phyloP scores from a whole-genome alignment of 176 grass and related monocot genomes.

The Pontederia crassipes region DNA sequence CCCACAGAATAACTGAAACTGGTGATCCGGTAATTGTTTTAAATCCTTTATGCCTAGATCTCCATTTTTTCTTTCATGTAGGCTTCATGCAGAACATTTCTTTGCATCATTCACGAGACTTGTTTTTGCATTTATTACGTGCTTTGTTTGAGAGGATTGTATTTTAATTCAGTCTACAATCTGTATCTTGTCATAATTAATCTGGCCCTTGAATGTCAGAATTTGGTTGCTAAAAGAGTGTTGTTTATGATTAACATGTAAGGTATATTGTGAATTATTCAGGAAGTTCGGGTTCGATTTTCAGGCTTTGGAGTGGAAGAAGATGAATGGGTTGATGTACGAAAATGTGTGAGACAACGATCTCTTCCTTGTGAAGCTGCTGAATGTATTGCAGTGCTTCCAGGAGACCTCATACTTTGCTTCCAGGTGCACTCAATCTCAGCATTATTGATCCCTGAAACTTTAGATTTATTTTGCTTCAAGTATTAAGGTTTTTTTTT shows the following conservation, averaged over 20 bases:
- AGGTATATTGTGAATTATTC: slow-evolving; percentile 5
- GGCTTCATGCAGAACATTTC: not conserved
- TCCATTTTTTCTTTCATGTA: not conserved
- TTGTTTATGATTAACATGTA: not conserved
- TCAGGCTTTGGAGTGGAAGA: slow-evolving; percentile 71
- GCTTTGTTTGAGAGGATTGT: too few species aligned
- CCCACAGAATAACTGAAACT: slow-evolving; percentile 52
- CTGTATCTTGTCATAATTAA: too few species aligned
- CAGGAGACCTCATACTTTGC: slow-evolving; percentile 71
- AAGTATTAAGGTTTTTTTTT: too few species aligned
- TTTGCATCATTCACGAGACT: not conserved
- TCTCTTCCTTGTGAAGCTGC: slow-evolving; percentile 73
- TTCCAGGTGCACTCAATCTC: slow-evolving; percentile 42
- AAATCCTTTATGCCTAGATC: not conserved
- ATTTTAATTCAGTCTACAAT: too few species aligned
- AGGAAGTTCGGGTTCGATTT: slow-evolving; percentile 81
- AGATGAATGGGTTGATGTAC: slow-evolving; percentile 83
- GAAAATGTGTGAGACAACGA: slow-evolving; percentile 59
- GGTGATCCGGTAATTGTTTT: slow-evolving; percentile 49
- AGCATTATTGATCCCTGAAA: not conserved
- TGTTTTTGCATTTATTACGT: too few species aligned
- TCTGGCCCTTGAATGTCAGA: too few species aligned
- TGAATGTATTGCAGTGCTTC: slow-evolving; percentile 76
- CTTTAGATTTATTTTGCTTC: too few species aligned
- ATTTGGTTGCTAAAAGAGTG: too few species aligned